A percentile compares a stretch with the other conserved stretches of the same genome.
Conservation (phyloP, 306 rosid species). For the Neltuma alba region DNA sequence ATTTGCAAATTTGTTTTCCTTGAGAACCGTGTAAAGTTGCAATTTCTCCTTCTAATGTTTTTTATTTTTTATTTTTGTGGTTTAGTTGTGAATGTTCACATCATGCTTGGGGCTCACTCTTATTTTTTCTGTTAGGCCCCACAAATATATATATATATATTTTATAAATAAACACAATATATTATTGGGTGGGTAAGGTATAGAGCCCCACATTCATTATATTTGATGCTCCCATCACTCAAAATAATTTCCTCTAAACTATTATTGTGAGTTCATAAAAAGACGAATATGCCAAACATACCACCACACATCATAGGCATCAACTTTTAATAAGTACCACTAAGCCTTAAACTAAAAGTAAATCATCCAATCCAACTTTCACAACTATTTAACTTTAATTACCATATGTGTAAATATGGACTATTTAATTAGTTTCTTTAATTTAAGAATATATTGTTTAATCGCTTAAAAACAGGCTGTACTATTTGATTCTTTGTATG, state of each 20-base stretch:
- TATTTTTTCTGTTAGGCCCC: not conserved
- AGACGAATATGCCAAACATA: constrained; percentile 31
- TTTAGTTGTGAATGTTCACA: not conserved
- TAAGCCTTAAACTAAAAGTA: not conserved
- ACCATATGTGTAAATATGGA: not conserved
- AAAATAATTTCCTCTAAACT: constrained; percentile 30
- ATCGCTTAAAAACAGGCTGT: no score
- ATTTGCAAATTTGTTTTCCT: not conserved
- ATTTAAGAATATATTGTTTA: no score
- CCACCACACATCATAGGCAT: constrained; percentile 32
- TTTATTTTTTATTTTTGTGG: no score
- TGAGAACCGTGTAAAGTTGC: not conserved
- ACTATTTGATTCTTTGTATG: no score
- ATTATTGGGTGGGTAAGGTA: constrained; percentile 50
- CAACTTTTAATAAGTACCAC: constrained; percentile 1
- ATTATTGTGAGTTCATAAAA: constrained; percentile 23
- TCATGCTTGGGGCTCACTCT: not conserved
- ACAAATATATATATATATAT: not conserved
- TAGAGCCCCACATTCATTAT: constrained; percentile 56
- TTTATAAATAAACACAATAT: not conserved
- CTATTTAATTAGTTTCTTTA: no score
- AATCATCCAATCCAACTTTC: not conserved
- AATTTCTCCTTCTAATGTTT: not conserved
- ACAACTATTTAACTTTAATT: not conserved
- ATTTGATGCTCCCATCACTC: constrained; percentile 50